Conservation (phyloP, 2,329 filamentous ascomycete species). For the Plectosphaerella sp. region DNA sequence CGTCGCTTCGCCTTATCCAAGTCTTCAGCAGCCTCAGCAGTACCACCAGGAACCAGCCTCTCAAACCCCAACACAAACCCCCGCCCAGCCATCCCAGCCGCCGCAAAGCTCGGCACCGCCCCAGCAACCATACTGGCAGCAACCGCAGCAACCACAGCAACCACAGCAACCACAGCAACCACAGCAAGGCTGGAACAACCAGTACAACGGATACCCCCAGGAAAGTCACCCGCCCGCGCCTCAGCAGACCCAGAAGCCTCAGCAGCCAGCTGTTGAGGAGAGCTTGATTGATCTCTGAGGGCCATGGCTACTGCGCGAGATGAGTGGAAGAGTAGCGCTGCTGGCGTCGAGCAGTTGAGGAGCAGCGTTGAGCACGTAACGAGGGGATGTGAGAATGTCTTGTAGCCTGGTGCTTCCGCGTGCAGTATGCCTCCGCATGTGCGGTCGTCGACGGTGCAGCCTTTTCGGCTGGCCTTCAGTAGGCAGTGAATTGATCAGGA, state of each 20-base stretch:
- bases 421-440: too few species aligned
- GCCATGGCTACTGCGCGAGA: background rate
- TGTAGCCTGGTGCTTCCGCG: too few species aligned
- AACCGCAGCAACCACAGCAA: constrained; percentile 23
- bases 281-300: constrained; percentile 71
- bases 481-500: too few species aligned
- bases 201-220: constrained; percentile 44
- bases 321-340: too few species aligned
- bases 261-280: constrained; percentile 62
- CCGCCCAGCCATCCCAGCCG: constrained; percentile 25
- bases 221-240: constrained; percentile 63
- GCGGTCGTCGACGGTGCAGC: too few species aligned
- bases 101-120: constrained; percentile 12
- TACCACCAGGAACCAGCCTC: constrained; percentile 39
- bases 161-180: constrained; percentile 14
- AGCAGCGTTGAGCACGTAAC: too few species aligned
- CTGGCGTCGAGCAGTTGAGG: too few species aligned
- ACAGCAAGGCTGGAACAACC: constrained; percentile 20
- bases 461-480: too few species aligned
- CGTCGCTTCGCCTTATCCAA: constrained; percentile 47
- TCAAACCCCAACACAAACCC: constrained; percentile 19
- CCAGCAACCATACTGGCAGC: constrained; percentile 28
- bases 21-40: constrained; percentile 41
- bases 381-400: too few species aligned
- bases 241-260: constrained; percentile 49